Evolutionary conservation across 192 early-diverging fungal species (phyloP).

Genomic region (Endogone sp.): DNA sequence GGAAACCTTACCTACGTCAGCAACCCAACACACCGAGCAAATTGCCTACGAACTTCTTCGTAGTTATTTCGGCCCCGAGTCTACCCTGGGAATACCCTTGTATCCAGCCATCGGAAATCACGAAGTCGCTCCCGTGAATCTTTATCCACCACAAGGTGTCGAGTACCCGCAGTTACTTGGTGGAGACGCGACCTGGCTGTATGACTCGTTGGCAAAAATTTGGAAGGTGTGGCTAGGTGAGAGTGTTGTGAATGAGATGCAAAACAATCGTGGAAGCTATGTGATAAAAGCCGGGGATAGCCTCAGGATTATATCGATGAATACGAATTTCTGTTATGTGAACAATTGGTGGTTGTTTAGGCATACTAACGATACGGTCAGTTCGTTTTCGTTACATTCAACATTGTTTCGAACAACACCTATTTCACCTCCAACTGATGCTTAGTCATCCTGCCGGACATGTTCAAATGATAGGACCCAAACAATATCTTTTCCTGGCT

Average conservation of each 20-base stretch:
- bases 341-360: constrained; percentile 52
- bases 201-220: constrained; percentile 37
- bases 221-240: constrained; percentile 48
- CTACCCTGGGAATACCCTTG: constrained; percentile 25
- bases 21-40: constrained; percentile 35
- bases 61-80: constrained; percentile 20
- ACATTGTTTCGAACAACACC: no score
- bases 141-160: constrained; percentile 21
- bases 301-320: constrained; percentile 45
- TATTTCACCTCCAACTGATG: not conserved
- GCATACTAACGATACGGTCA: not conserved
- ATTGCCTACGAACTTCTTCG: constrained; percentile 28
- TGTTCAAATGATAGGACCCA: constrained; percentile 25
- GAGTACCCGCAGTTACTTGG: constrained; percentile 18
- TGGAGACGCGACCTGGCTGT: constrained; percentile 38
- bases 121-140: constrained; percentile 46
- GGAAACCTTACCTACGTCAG: constrained; percentile 33
- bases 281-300: constrained; percentile 37
- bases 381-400: not conserved
- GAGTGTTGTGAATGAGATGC: constrained; percentile 30
- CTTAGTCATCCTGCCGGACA: not conserved
- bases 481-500: constrained; percentile 49
- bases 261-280: constrained; percentile 46
- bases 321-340: constrained; percentile 59
- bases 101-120: constrained; percentile 56